A percentile compares a stretch with the other conserved stretches of the same genome.
phyloP scores from a whole-genome alignment of 2,329 filamentous ascomycete species.

The Xenoacremonium recifei region DNA sequence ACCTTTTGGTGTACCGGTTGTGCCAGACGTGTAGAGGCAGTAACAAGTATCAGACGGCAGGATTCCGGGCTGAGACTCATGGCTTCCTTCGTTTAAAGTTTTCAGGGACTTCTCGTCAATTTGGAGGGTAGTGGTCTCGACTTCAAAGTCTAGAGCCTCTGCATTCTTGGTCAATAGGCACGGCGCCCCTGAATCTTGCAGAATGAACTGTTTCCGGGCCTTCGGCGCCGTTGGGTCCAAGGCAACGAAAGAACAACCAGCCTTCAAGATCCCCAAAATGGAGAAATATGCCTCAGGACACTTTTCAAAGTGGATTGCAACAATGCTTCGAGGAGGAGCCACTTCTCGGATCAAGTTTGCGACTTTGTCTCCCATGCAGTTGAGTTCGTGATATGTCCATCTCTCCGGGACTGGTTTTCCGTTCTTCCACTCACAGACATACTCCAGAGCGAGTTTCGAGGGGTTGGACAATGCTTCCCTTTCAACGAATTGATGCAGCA shows the following conservation, averaged over 20 bases:
- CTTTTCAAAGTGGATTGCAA: constrained; percentile 82
- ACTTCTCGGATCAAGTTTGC: constrained; percentile 60
- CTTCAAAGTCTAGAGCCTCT: constrained; percentile 31
- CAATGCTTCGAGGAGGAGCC: constrained; percentile 56
- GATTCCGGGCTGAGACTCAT: constrained; percentile 19
- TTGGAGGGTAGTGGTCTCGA: constrained; percentile 30
- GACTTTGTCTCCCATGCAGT: constrained; percentile 69
- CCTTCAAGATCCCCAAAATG: constrained; percentile 79
- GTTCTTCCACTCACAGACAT: constrained; percentile 57
- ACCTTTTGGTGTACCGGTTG: constrained; percentile 82
- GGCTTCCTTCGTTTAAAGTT: constrained; percentile 3
- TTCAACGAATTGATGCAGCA: constrained; percentile 81
- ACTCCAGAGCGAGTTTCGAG: constrained; percentile 69
- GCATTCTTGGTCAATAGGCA: constrained; percentile 57
- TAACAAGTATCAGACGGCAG: constrained; percentile 65
- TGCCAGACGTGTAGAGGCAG: constrained; percentile 84
- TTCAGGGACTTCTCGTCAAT: constrained; percentile 32
- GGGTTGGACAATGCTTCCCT: constrained; percentile 54
- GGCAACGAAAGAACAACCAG: constrained; percentile 78
- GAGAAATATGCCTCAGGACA: constrained; percentile 81
- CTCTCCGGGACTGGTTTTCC: constrained; percentile 42
- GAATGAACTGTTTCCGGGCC: constrained; percentile 74
- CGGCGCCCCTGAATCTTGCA: constrained; percentile 67
- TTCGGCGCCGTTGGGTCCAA: constrained; percentile 73
- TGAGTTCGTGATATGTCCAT: constrained; percentile 76